Evolutionary conservation across 2,329 filamentous ascomycete genomes (phyloP), one percentile per base, ranked within the genome.

Genomic region (Trichoderma simmonsii): DNA sequence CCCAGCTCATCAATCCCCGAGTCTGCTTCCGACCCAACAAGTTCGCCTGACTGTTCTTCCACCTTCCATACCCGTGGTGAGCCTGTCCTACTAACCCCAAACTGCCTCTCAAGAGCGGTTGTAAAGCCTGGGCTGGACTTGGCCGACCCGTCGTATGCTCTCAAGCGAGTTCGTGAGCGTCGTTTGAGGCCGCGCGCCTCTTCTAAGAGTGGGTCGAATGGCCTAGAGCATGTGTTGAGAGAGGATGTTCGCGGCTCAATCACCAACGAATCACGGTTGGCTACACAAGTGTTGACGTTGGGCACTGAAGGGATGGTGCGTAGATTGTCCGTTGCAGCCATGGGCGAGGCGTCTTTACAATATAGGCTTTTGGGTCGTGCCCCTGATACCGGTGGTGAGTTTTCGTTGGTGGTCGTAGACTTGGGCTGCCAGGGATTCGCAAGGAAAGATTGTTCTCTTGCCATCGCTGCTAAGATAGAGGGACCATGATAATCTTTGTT

Each of bases 111-210:
- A 32, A 76, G 71, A 3, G 76, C 74, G 11, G 70, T 57, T 6
- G 73, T 75, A 28, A 78, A 72, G 2, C 78, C 77, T 6, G 79
- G 78, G 18, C 78, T 81, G 4, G 80, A 80, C 54, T 75, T 79
- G 4, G 75, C 75, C 6, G 78, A 76, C 1, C 69, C 43, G 14
- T 71, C 72, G 34, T 74, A 77, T 1, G 63, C 73, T 11, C 71
- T 66, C 11, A 75, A 59, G 3, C 77, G 75, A 5, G 74, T 61
- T 1, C 75, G 75, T 1, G 75, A 75, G 3, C 74, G 74, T 2
- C 77, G 76, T 51, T 77, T 77, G 3, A 70, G 66, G 1, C 34
- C 34, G 14, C 74, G 69, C 3, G 74, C 70, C 24, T 76, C 75
- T 11, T 78, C 75, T 0, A 70, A 70, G 0, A 76, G 30, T 5